These are phyloP conservation scores for Hericium erinaceus DNA, from an alignment of 768 basidiomycete species.

Conservation along the genomic window DNA sequence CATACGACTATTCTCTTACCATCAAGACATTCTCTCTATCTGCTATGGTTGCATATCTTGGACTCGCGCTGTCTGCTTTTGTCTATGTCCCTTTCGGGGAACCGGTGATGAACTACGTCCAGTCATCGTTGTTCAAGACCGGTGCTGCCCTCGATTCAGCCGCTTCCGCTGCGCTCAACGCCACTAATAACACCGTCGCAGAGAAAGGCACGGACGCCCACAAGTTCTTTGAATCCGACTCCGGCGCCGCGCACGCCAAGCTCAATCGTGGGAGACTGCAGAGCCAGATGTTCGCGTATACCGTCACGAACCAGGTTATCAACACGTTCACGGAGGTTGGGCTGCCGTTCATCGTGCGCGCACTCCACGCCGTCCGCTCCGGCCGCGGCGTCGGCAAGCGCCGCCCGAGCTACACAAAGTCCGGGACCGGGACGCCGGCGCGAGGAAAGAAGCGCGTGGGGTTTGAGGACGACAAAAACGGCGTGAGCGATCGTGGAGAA, in stretches of 20 bases:
- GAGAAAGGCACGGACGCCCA: constrained; percentile 13
- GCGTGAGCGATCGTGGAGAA: constrained; percentile 42
- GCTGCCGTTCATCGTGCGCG: constrained; percentile 68
- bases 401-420: constrained; percentile 10
- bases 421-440: constrained; percentile 12
- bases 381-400: constrained; percentile 25
- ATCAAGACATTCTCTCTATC: constrained; percentile 87
- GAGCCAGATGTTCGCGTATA: constrained; percentile 90
- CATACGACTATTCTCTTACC: constrained; percentile 71
- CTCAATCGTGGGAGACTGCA: constrained; percentile 63
- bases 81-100: constrained; percentile 93
- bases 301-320: constrained; percentile 80
- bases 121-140: constrained; percentile 18
- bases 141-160: constrained; percentile 8
- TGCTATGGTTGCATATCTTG: constrained; percentile 84
- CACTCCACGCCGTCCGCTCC: constrained; percentile 39
- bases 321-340: constrained; percentile 74
- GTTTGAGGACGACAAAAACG: constrained; percentile 59
- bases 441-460: constrained; percentile 57
- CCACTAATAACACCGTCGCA: constrained; percentile 18
- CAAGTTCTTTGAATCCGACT: constrained; percentile 4
- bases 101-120: constrained; percentile 57
- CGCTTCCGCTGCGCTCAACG: constrained; percentile 7
- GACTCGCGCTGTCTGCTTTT: constrained; percentile 88
- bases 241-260: constrained; percentile 37